A percentile compares a stretch with the other conserved stretches of the same genome.
Evolutionary conservation across 768 basidiomycete genomes (phyloP).

Genomic region (Pisolithus marmoratus): DNA sequence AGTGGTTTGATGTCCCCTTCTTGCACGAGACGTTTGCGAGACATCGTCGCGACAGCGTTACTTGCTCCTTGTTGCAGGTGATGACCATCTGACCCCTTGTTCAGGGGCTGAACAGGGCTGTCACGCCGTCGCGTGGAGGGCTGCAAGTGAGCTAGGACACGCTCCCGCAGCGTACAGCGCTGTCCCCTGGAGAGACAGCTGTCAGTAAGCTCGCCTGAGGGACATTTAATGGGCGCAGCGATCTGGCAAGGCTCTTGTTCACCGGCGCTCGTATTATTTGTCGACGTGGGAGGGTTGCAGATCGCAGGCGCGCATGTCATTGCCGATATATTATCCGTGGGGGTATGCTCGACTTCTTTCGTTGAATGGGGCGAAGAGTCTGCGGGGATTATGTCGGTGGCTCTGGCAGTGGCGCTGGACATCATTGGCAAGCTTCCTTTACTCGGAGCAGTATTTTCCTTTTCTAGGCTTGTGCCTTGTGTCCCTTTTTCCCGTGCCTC

Average conservation of each 20-base stretch:
- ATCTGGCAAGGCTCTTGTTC: no score
- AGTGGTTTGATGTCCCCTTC: no score
- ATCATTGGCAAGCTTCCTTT: neutral
- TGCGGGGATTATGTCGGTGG: neutral
- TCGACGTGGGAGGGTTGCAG: no score
- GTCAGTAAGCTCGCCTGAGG: neutral
- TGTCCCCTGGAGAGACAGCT: slow-evolving; percentile 22
- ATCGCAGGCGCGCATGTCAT: no score
- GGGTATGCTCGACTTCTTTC: no score
- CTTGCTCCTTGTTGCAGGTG: no score
- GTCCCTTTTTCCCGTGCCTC: neutral
- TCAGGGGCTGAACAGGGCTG: neutral
- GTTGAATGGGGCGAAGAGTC: neutral
- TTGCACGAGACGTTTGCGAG: no score
- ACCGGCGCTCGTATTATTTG: no score
- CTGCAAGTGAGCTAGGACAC: slow-evolving; percentile 44
- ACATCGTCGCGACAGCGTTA: no score
- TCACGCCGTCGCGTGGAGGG: slow-evolving; percentile 4
- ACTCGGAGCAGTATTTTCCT: neutral
- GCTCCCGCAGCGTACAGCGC: slow-evolving; percentile 39
- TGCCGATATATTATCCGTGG: neutral
- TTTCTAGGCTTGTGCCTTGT: neutral
- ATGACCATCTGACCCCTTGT: no score
- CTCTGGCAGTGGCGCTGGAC: neutral
- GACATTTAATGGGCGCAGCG: no score